A percentile compares a stretch with the other conserved stretches of the same genome.
phyloP scores from a whole-genome alignment of 208 protist genomes.

The Trypanosoma theileri region DNA sequence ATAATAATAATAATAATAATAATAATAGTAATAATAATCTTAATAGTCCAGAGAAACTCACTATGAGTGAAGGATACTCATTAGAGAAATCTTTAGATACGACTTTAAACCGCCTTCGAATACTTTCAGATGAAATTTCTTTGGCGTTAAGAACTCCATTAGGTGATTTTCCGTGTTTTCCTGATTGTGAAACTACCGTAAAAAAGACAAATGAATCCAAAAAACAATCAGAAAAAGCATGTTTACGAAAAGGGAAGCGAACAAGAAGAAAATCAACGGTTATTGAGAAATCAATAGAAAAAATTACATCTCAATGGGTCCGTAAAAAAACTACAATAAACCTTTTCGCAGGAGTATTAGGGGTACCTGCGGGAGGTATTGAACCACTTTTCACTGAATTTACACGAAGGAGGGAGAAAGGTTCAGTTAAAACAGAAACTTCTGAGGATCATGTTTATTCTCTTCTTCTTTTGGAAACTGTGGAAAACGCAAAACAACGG shows the following conservation, averaged over 20 bases:
- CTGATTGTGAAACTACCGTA: neutral
- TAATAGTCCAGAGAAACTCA: neutral
- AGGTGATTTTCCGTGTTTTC: neutral
- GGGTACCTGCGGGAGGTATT: constrained; percentile 28
- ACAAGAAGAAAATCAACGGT: neutral
- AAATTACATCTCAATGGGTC: neutral
- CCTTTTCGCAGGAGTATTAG: constrained; percentile 38
- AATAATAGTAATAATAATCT: neutral
- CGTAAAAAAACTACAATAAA: constrained; percentile 20
- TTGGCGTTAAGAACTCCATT: constrained; percentile 1
- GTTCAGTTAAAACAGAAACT: neutral
- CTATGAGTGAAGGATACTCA: neutral
- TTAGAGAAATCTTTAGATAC: neutral
- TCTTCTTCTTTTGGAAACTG: constrained; percentile 5
- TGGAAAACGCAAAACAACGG: neutral
- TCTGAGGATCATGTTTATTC: constrained; percentile 2
- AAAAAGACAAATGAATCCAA: no score
- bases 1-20: neutral
- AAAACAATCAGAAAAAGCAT: neutral
- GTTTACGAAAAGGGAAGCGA: neutral
- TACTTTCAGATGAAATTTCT: neutral
- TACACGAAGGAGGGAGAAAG: neutral
- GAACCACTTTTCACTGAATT: constrained; percentile 31
- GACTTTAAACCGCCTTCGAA: neutral
- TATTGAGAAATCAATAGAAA: neutral